These are phyloP conservation scores for Collybiopsis confluens DNA, from an alignment of 768 basidiomycete species.

Conservation along the genomic window DNA sequence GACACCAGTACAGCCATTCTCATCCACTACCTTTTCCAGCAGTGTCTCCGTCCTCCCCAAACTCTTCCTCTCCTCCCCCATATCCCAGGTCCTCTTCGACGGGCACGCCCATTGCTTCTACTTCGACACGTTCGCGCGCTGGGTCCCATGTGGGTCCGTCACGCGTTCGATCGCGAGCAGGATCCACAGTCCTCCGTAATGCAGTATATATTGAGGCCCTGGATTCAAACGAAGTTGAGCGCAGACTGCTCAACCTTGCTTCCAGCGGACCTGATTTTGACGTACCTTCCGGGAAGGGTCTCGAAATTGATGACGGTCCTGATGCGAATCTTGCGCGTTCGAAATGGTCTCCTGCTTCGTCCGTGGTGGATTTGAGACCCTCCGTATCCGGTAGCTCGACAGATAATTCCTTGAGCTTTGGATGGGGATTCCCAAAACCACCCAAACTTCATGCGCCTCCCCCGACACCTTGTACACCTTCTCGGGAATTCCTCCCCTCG, in stretches of 20 bases:
- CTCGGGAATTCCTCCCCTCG: background rate
- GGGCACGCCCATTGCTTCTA: background rate
- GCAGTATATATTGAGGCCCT: constrained; percentile 6
- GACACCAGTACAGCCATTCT: constrained; percentile 3
- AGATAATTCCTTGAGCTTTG: background rate
- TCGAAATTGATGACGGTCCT: background rate
- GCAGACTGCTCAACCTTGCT: background rate
- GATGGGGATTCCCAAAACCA: background rate
- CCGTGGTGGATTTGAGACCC: background rate
- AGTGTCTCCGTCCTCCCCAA: background rate
- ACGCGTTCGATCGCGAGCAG: constrained; percentile 2
- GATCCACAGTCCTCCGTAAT: constrained; percentile 1
- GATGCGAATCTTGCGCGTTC: background rate
- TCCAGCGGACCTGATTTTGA: background rate
- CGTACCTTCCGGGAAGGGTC: background rate
- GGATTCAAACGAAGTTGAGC: constrained; percentile 5
- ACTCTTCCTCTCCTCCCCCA: background rate
- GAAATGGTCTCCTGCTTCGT: constrained; percentile 6
- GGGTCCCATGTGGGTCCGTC: background rate
- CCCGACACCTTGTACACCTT: background rate
- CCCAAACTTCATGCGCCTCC: background rate
- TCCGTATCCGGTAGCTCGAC: background rate
- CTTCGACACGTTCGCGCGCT: background rate
- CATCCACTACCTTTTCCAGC: constrained; percentile 5
- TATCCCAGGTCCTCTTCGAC: background rate